phyloP scores from a whole-genome alignment of 306 rosid genomes.

The Vigna unguiculata region DNA sequence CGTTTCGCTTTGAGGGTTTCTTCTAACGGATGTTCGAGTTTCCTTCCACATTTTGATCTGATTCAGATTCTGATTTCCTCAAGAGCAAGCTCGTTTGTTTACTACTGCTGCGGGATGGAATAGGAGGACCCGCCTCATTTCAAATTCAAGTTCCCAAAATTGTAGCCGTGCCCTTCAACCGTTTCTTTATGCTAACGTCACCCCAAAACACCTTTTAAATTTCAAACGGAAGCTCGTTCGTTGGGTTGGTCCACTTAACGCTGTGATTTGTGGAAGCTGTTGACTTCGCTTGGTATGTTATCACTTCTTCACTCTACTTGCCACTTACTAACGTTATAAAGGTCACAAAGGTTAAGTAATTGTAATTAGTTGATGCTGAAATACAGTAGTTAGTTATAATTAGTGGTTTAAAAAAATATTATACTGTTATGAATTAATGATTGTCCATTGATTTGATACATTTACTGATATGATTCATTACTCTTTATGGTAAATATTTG shows the following conservation, averaged over 20 bases:
- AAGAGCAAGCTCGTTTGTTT: not conserved
- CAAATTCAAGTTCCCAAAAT: constrained; percentile 47
- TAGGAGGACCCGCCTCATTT: constrained; percentile 59
- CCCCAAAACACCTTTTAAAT: constrained; percentile 42
- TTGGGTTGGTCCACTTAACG: not conserved
- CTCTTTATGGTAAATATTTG: too few relatives aligned
- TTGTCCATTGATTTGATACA: too few relatives aligned
- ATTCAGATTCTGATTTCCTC: constrained; percentile 15
- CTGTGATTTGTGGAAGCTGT: not conserved
- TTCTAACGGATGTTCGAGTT: constrained; percentile 37
- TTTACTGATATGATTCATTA: too few relatives aligned
- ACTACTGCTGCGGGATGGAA: not conserved
- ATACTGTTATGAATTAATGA: too few relatives aligned
- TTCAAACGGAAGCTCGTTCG: constrained; percentile 26
- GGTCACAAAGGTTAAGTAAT: not conserved
- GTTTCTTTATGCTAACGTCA: constrained; percentile 24
- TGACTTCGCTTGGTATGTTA: too few relatives aligned
- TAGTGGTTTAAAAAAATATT: too few relatives aligned
- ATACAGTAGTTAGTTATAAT: too few relatives aligned
- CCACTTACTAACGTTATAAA: not conserved
- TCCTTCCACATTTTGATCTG: constrained; percentile 54
- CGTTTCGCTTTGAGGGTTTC: constrained; percentile 48
- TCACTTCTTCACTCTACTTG: not conserved
- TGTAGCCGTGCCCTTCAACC: constrained; percentile 35
- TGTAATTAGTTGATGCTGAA: not conserved